Evolutionary conservation across 2,329 filamentous ascomycete genomes (phyloP).

Genomic region (Cladophialophora psammophila): DNA sequence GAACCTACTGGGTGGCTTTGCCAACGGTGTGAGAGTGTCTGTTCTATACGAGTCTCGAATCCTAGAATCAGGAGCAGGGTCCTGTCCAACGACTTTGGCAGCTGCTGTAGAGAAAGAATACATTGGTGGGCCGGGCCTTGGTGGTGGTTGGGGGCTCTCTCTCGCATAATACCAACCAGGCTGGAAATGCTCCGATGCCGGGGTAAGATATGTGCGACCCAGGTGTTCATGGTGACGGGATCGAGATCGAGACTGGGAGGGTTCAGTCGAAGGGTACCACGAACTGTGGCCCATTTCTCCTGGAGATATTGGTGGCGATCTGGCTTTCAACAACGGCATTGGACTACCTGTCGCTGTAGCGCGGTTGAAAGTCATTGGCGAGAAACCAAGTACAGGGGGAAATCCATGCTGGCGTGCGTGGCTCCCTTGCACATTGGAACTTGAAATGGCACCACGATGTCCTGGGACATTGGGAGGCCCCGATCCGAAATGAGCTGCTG

Average conservation of each 20-base stretch:
- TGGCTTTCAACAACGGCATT: constrained; percentile 35
- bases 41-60: constrained; percentile 42
- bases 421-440: background rate
- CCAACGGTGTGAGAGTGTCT: constrained; percentile 40
- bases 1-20: constrained; percentile 36
- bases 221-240: constrained; percentile 17
- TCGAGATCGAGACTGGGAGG: constrained; percentile 10
- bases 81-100: constrained; percentile 36
- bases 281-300: constrained; percentile 22
- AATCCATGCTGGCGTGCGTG: constrained; percentile 5
- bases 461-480: constrained; percentile 7
- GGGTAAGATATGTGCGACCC: constrained; percentile 10
- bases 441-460: constrained; percentile 5
- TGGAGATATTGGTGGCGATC: constrained; percentile 19
- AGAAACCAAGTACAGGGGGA: constrained; percentile 8
- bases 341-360: constrained; percentile 41
- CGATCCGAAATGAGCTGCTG: constrained; percentile 27
- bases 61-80: constrained; percentile 38
- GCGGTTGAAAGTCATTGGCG: constrained; percentile 29
- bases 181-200: constrained; percentile 36
- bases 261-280: constrained; percentile 15
- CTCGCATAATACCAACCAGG: constrained; percentile 40
- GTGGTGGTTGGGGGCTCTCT: constrained; percentile 18
- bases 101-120: constrained; percentile 42
- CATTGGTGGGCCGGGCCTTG: constrained; percentile 19